Percentiles rank a stretch among this genome's conserved stretches.
These are phyloP conservation scores for Malassezia brasiliensis DNA, from an alignment of 1,284 basidiomycete species.

Conservation along the genomic window DNA sequence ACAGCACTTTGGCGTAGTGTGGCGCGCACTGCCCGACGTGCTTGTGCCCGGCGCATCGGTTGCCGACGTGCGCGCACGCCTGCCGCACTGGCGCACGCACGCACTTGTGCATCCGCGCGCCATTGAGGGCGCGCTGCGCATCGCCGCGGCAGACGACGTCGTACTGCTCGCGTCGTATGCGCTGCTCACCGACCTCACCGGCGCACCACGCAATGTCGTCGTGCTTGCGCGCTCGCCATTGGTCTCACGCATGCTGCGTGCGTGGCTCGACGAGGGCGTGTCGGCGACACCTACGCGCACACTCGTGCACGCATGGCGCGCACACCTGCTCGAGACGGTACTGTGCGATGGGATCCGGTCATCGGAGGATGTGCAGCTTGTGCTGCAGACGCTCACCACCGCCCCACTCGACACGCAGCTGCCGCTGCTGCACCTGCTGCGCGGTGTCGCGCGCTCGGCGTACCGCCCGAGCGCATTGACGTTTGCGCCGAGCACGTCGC, in stretches of 20 bases:
- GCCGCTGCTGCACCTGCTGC: constrained; percentile 23
- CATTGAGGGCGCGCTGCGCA: neutral
- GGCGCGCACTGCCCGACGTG: neutral
- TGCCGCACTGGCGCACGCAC: neutral
- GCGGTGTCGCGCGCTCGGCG: constrained; percentile 20
- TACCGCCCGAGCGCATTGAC: constrained; percentile 23
- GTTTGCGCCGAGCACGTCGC: constrained; percentile 20
- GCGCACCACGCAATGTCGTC: constrained; percentile 2
- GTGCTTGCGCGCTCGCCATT: constrained; percentile 8
- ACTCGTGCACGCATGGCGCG: neutral
- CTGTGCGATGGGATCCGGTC: constrained; percentile 19
- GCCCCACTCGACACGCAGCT: neutral
- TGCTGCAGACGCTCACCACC: constrained; percentile 17
- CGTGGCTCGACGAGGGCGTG: neutral
- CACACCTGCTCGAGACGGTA: neutral
- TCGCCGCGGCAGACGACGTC: neutral
- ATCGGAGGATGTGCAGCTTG: constrained; percentile 20
- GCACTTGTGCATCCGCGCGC: constrained; percentile 10
- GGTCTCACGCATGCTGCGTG: constrained; percentile 2
- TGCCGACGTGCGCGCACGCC: neutral
- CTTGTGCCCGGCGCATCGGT: neutral
- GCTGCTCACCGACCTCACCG: neutral
- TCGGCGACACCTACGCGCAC: neutral
- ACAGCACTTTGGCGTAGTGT: constrained; percentile 10
- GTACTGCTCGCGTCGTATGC: neutral